A percentile compares a stretch with the other conserved stretches of the same genome.
Evolutionary conservation across 1,284 basidiomycete species (phyloP).

Genomic region (Malassezia nana): DNA sequence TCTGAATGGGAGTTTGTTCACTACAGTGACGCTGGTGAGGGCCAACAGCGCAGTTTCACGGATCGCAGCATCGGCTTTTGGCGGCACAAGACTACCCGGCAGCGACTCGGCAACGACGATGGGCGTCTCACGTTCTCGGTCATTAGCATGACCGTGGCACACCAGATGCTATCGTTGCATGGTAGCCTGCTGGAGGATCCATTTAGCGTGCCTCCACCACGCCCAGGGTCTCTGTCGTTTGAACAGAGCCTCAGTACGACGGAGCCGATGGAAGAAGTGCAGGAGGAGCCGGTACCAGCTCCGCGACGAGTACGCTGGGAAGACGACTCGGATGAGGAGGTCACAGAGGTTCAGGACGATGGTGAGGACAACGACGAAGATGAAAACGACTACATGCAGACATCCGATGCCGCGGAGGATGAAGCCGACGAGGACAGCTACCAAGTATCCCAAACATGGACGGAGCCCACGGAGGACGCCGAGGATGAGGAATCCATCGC

Average conservation of each 20-base stretch:
- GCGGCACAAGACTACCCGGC: constrained; percentile 64
- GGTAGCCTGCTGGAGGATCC: constrained; percentile 81
- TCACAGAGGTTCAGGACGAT: constrained; percentile 3
- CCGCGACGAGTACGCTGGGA: constrained; percentile 14
- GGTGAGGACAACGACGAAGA: background rate
- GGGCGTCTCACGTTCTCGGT: constrained; percentile 76
- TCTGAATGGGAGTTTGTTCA: constrained; percentile 80
- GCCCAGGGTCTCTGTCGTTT: constrained; percentile 21
- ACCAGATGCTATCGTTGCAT: constrained; percentile 84
- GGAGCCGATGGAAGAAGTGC: constrained; percentile 8
- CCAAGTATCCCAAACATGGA: background rate
- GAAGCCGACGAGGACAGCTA: background rate
- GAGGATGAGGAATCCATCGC: background rate
- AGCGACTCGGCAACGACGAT: constrained; percentile 61
- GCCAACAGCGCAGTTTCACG: background rate
- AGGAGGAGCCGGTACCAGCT: constrained; percentile 2
- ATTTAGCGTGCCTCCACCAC: constrained; percentile 54
- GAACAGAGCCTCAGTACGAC: constrained; percentile 19
- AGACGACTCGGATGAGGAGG: constrained; percentile 9
- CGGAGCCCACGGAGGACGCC: background rate
- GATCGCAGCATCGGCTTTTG: constrained; percentile 58
- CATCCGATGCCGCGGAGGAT: background rate
- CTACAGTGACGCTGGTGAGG: constrained; percentile 47
- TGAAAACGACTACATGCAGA: background rate
- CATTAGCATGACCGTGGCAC: constrained; percentile 81